phyloP scores from a whole-genome alignment of 2,329 filamentous ascomycete species.

The Simplicillium sp. region DNA sequence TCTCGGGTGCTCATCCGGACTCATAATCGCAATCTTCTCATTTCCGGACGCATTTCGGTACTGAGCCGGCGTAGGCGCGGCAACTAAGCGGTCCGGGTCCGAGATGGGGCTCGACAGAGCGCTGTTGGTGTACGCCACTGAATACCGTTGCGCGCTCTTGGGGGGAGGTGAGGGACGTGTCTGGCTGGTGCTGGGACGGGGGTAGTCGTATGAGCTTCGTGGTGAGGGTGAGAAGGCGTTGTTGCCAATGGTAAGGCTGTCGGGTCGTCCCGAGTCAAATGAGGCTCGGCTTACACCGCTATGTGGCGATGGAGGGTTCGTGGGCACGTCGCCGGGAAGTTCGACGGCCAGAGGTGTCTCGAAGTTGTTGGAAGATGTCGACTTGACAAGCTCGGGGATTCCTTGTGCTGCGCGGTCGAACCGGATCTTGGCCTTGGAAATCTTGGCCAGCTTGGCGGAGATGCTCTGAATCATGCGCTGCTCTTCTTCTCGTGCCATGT shows the following conservation, averaged over 20 bases:
- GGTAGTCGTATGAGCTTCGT: slow-evolving; percentile 38
- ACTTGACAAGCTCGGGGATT: slow-evolving; percentile 33
- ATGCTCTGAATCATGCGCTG: slow-evolving; percentile 70
- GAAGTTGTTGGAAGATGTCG: slow-evolving; percentile 27
- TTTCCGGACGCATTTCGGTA: slow-evolving; percentile 47
- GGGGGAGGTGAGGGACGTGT: slow-evolving; percentile 16
- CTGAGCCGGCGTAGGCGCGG: slow-evolving; percentile 48
- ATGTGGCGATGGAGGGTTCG: slow-evolving; percentile 23
- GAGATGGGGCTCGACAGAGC: slow-evolving; percentile 28
- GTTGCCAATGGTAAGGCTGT: slow-evolving; percentile 33
- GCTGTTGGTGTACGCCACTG: slow-evolving; percentile 16
- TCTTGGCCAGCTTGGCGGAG: slow-evolving; percentile 73
- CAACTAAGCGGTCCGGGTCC: slow-evolving; percentile 43
- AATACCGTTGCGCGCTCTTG: slow-evolving; percentile 8
- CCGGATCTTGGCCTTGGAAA: slow-evolving; percentile 65
- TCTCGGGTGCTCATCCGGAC: slow-evolving; percentile 47
- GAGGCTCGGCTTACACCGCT: slow-evolving; percentile 37
- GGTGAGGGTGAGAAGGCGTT: slow-evolving; percentile 31
- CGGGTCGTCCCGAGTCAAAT: slow-evolving; percentile 43
- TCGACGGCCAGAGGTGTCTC: slow-evolving; percentile 43
- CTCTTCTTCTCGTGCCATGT: slow-evolving; percentile 64
- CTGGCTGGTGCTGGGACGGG: slow-evolving; percentile 22
- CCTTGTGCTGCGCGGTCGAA: slow-evolving; percentile 41
- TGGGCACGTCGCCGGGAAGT: slow-evolving; percentile 46
- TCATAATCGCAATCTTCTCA: slow-evolving; percentile 60